These are phyloP conservation scores for Zasmidium angulare DNA, from an alignment of 2,329 filamentous ascomycete genomes.

Conservation along the genomic window DNA sequence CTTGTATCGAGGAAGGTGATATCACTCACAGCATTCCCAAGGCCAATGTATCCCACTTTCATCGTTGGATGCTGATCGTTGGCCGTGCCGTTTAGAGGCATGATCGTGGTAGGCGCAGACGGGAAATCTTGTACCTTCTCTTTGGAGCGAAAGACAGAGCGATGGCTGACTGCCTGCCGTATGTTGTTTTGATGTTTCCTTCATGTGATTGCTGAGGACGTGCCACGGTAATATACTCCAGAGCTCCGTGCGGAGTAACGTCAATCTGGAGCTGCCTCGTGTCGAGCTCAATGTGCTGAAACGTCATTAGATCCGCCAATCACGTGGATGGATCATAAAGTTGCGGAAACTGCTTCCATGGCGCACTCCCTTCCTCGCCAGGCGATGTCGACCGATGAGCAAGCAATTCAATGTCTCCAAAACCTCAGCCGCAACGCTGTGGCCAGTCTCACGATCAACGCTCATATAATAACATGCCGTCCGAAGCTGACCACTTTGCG, in stretches of 20 bases:
- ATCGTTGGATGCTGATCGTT: not conserved
- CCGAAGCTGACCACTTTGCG: not conserved
- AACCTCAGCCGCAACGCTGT: too few species aligned
- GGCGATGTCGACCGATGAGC: too few species aligned
- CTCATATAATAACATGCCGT: not conserved
- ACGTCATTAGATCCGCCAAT: not conserved
- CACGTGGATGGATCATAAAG: not conserved
- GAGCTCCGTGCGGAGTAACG: not conserved
- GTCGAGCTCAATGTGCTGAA: not conserved
- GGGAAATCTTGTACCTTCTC: too few species aligned
- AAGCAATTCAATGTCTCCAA: too few species aligned
- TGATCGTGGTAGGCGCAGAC: too few species aligned
- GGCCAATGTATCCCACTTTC: slow-evolving; percentile 36
- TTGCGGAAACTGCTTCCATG: not conserved
- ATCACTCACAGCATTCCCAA: slow-evolving; percentile 38
- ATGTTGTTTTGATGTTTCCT: too few species aligned
- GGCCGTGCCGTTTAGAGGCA: not conserved
- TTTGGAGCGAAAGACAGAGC: too few species aligned
- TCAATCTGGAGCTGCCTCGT: not conserved
- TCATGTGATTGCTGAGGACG: too few species aligned
- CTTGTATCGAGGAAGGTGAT: too few species aligned
- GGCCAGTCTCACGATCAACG: not conserved
- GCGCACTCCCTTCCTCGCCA: not conserved
- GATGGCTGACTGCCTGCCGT: too few species aligned
- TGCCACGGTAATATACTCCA: not conserved